Evolutionary conservation across 352 stramenopile genomes (phyloP), one percentile per base, ranked within the genome.

Genomic region (Phytophthora podocarpi): DNA sequence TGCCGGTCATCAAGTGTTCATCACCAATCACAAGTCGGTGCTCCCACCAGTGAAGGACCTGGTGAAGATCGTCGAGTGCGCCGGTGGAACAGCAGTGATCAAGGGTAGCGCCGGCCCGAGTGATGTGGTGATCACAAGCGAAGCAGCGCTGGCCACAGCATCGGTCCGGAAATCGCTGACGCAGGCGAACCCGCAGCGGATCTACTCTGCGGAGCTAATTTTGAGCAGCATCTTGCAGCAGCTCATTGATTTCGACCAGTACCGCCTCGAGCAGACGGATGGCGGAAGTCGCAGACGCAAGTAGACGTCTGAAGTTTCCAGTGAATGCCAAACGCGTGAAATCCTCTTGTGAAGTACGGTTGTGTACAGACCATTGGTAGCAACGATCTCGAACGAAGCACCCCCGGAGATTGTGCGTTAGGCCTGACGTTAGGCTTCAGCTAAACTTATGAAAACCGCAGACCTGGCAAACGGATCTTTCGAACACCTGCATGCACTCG

Each of bases 11-110:
- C 46, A 59, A 20, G 60, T 87, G 7, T 87, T 78, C 30, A 80
- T 87, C 41, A 81, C 71, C 15, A 73, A 68, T 21, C 78, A 87
- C 59, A 85, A 83, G 50, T 80, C 67, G 24, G 48, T 87, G 8
- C 58, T 76, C 12, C 78, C 78, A 11, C 72, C 78, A 11, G 59
- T 82, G 13, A 72, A 70, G 12, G 78, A 87, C 4, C 62, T 87
- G 12, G 61, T 60, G 27, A 85, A 82, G 41, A 87, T 87, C 28
- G 70, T 87, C 13, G 65, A 83, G 59, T 80, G 70, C 35, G 78
- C 75, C 5, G 78, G 78, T 32, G 78, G 78, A 12, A 57, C 47
- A 37, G 76, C 69, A 15, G 37, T 53, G 23, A 61, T 20, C 9
- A 80, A 72, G 30, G 72, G 72, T 24, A 70, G 32, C 7, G 64